Conservation (phyloP, 768 basidiomycete species). For the Lactarius sp. region DNA sequence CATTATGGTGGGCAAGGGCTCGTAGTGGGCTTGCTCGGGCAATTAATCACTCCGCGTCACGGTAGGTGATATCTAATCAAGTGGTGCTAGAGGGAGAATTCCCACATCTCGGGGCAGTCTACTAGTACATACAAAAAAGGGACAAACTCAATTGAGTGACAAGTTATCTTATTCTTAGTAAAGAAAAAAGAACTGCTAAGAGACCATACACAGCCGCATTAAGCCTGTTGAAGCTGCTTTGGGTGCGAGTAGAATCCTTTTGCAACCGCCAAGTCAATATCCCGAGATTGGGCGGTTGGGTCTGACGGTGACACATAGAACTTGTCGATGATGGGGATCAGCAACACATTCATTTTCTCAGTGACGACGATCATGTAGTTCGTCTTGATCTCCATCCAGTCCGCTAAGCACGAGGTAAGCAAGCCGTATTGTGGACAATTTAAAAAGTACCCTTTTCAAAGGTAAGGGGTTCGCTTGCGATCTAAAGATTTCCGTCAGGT, state of each 20-base stretch:
- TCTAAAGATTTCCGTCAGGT: conserved; percentile 35
- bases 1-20: conserved; percentile 4
- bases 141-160: not conserved
- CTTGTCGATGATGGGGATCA: conserved; percentile 92
- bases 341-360: conserved; percentile 90
- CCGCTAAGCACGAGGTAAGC: conserved; percentile 45
- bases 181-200: not conserved
- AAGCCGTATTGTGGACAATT: not conserved
- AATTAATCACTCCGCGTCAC: too few species aligned
- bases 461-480: conserved; percentile 90
- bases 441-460: conserved; percentile 76
- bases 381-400: conserved; percentile 99
- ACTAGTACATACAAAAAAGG: not conserved
- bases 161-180: not conserved
- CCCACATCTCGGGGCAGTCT: not conserved
- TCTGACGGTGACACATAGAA: conserved; percentile 88
- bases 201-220: not conserved
- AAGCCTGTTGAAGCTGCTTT: conserved; percentile 17
- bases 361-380: conserved; percentile 96
- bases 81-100: too few species aligned
- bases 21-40: not conserved
- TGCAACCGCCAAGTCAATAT: conserved; percentile 78
- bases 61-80: too few species aligned
- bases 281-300: conserved; percentile 61
- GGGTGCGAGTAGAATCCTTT: conserved; percentile 72